Conservation (phyloP, 2,329 filamentous ascomycete genomes). For the Cladosporium colombiae region DNA sequence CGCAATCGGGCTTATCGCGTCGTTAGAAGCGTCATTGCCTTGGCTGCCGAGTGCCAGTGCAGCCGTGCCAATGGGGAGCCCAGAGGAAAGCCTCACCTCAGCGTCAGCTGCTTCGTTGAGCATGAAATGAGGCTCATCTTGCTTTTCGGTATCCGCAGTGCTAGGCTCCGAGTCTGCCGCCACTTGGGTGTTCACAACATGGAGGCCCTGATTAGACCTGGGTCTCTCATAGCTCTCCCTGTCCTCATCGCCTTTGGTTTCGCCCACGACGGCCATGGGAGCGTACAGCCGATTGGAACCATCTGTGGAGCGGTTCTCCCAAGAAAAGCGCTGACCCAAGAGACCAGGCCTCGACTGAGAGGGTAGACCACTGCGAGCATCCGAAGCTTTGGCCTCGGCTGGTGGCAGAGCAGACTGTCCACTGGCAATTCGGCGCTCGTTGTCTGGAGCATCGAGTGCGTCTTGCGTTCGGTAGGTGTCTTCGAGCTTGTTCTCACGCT, state of each 20-base stretch:
- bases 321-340: slow-evolving; percentile 41
- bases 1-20: slow-evolving; percentile 26
- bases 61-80: slow-evolving; percentile 1
- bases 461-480: slow-evolving; percentile 32
- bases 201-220: slow-evolving; percentile 37
- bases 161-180: slow-evolving; percentile 19
- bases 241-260: slow-evolving; percentile 15
- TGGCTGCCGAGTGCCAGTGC: background rate
- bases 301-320: slow-evolving; percentile 34
- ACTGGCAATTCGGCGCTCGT: slow-evolving; percentile 26
- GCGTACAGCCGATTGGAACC: background rate
- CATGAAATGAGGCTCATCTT: slow-evolving; percentile 2
- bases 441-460: slow-evolving; percentile 32
- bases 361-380: slow-evolving; percentile 19
- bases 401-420: slow-evolving; percentile 33
- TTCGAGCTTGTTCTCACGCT: slow-evolving; percentile 24
- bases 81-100: slow-evolving; percentile 1
- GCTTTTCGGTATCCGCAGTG: slow-evolving; percentile 14
- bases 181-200: slow-evolving; percentile 44
- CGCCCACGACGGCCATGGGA: slow-evolving; percentile 17
- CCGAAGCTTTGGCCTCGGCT: slow-evolving; percentile 22
- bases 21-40: background rate
- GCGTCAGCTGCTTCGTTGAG: slow-evolving; percentile 14
- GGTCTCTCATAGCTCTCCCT: slow-evolving; percentile 34
- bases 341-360: slow-evolving; percentile 23